A percentile compares a stretch with the other conserved stretches of the same genome.
These are phyloP conservation scores for Takashimella tepidaria DNA, from an alignment of 1,284 basidiomycete species.

Conservation along the genomic window DNA sequence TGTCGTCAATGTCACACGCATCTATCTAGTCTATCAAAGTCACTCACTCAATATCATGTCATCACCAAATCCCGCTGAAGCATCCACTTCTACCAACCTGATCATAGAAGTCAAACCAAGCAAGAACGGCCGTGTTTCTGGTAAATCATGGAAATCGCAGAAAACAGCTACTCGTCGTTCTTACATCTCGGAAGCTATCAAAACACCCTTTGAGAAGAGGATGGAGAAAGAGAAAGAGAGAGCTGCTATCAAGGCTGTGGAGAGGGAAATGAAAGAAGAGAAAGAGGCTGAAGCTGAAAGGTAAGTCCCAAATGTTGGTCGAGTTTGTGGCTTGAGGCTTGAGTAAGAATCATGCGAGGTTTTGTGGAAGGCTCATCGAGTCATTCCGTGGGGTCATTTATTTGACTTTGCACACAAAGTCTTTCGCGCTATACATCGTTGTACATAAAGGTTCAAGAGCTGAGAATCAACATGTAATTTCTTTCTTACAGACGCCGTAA, in stretches of 20 bases:
- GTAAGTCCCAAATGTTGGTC: slow-evolving; percentile 23
- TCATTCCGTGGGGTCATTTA: too few species aligned
- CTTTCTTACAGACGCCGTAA: background rate
- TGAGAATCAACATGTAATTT: too few species aligned
- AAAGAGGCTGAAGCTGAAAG: slow-evolving; percentile 37
- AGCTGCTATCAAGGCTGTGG: slow-evolving; percentile 40
- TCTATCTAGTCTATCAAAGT: too few species aligned
- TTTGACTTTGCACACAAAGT: too few species aligned
- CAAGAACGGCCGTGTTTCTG: slow-evolving; percentile 37
- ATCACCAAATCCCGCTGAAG: background rate
- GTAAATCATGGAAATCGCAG: slow-evolving; percentile 44
- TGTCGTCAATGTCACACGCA: too few species aligned
- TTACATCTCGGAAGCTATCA: slow-evolving; percentile 35
- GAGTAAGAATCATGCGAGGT: background rate
- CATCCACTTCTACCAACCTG: background rate
- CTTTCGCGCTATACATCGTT: too few species aligned
- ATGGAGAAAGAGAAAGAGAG: slow-evolving; percentile 37
- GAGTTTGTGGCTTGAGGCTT: background rate
- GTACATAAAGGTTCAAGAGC: too few species aligned
- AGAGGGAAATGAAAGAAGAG: slow-evolving; percentile 47
- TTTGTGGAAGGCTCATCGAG: background rate
- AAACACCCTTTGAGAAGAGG: slow-evolving; percentile 40
- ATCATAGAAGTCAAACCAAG: slow-evolving; percentile 17
- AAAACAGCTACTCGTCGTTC: slow-evolving; percentile 39
- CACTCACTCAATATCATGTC: too few species aligned